Percentiles rank a stretch among this genome's conserved stretches.
phyloP scores from a whole-genome alignment of 1,284 basidiomycete species.

The Marasmius sp. region DNA sequence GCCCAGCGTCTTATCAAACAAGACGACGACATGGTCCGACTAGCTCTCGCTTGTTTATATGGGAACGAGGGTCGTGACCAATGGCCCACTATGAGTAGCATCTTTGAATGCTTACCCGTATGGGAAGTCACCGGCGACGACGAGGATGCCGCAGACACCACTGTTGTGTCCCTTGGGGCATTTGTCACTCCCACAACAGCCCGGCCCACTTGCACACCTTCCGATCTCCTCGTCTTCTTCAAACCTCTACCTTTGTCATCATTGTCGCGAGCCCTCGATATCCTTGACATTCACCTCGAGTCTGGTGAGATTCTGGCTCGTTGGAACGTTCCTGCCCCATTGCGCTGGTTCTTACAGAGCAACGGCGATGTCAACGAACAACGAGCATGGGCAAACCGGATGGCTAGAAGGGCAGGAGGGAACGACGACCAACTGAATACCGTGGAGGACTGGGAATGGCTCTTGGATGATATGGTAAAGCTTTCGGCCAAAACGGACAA shows the following conservation, averaged over 20 bases:
- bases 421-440: slow-evolving; percentile 54
- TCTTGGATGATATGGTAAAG: slow-evolving; percentile 88
- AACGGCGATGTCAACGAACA: slow-evolving; percentile 68
- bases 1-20: slow-evolving; percentile 74
- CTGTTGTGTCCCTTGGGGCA: slow-evolving; percentile 73
- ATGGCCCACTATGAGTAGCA: slow-evolving; percentile 83
- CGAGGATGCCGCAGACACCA: slow-evolving; percentile 75
- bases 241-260: slow-evolving; percentile 70
- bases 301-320: slow-evolving; percentile 87
- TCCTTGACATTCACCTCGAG: slow-evolving; percentile 91
- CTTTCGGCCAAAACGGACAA: slow-evolving; percentile 67
- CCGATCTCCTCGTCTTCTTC: slow-evolving; percentile 84
- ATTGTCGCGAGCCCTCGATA: slow-evolving; percentile 81
- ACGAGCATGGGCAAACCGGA: slow-evolving; percentile 81
- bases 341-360: slow-evolving; percentile 86
- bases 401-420: slow-evolving; percentile 74
- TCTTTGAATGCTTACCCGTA: slow-evolving; percentile 92
- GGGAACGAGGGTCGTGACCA: slow-evolving; percentile 69
- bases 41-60: slow-evolving; percentile 89
- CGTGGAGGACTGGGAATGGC: slow-evolving; percentile 78
- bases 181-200: slow-evolving; percentile 77
- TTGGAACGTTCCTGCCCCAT: slow-evolving; percentile 79
- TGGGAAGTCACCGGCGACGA: slow-evolving; percentile 69
- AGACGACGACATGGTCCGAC: slow-evolving; percentile 80
- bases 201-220: slow-evolving; percentile 54